Conservation (phyloP, 768 basidiomycete species). For the Mycena belliarum region DNA sequence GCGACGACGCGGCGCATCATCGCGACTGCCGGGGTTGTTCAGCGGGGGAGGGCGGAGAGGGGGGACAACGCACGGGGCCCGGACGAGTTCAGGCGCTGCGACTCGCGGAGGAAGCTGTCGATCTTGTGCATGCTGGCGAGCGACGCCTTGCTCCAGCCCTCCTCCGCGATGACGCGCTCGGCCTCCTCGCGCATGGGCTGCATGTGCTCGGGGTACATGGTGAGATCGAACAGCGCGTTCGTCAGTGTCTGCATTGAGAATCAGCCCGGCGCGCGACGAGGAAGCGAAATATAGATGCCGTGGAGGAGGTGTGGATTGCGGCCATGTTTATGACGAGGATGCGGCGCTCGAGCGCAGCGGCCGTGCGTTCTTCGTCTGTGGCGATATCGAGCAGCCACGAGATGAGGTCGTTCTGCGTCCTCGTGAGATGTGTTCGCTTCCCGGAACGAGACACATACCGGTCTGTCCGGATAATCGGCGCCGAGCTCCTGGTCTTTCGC, state of each 20-base stretch:
- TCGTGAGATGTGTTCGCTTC: too few species aligned
- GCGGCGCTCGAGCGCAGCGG: too few species aligned
- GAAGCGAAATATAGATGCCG: not conserved
- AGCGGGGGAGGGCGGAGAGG: too few species aligned
- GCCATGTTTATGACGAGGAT: not conserved
- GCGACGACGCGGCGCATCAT: too few species aligned
- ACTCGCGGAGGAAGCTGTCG: too few species aligned
- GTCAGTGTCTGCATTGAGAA: constrained; percentile 11
- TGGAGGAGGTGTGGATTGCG: not conserved
- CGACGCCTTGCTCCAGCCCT: too few species aligned
- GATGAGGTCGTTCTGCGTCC: not conserved
- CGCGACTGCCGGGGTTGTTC: too few species aligned
- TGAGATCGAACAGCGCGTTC: constrained; percentile 22
- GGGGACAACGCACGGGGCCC: too few species aligned
- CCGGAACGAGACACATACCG: constrained; percentile 22
- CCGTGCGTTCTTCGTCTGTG: constrained; percentile 24
- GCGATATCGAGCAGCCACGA: constrained; percentile 9
- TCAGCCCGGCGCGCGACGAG: not conserved
- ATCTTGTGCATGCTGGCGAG: too few species aligned
- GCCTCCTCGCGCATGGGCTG: too few species aligned
- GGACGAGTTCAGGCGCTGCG: too few species aligned
- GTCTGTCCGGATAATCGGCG: constrained; percentile 29
- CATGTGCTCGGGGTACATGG: constrained; percentile 22
- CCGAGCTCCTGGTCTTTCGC: constrained; percentile 25
- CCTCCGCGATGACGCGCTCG: too few species aligned